Base-by-base conservation (phyloP, 179 eudicot species). In the Dionaea muscipula region DNA sequence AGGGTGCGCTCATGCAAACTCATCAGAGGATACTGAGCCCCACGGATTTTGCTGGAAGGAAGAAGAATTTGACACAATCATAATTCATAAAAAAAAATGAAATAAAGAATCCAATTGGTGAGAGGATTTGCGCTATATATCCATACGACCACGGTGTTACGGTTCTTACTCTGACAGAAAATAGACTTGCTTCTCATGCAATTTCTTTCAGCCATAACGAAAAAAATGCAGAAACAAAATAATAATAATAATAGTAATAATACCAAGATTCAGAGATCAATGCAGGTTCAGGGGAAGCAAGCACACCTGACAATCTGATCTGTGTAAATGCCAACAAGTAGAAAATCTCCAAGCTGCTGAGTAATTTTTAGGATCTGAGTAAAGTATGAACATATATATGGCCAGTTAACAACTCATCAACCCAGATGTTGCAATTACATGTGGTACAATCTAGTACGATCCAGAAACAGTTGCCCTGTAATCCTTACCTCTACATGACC, bases 1-100 rank as follows among this genome's bases (percentile, higher is more conserved):
- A 91, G 68, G 72, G 95, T 91, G 74, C 97, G 80, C 67, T 91
- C 97, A 71, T 91, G 97, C 47, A 91, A 78, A 66, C 82, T 79
- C 98, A 91, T 91, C 36, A 91, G 65, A 19, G 98, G 95, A 68
- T 68, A 71, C 18, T 76, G 75, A 36, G 62, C 56, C 47, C 98
- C 94, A 64, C 95, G 76, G 40, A 78, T 74, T 51, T 78, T 83
- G 67, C 98, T 91, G 86, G 78, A 75, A 24, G 41, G 39, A 57
- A 27, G 20, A 50, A 62, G 25, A 56, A 10, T 40, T 40, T 20
- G 23, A 56, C 47, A 16, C n/a, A 38, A 16, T 43, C 3, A 2
- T 10, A 2, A 43, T n/a, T 6, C n/a, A 43, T 18, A 43, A 43
- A 18, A 43, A 4, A 13, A n/a, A 38, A n/a, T 31, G 8, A 31